A percentile compares a stretch with the other conserved stretches of the same genome.
phyloP scores from a whole-genome alignment of 768 basidiomycete genomes.

The Lanmaoa pseudosensibilis region DNA sequence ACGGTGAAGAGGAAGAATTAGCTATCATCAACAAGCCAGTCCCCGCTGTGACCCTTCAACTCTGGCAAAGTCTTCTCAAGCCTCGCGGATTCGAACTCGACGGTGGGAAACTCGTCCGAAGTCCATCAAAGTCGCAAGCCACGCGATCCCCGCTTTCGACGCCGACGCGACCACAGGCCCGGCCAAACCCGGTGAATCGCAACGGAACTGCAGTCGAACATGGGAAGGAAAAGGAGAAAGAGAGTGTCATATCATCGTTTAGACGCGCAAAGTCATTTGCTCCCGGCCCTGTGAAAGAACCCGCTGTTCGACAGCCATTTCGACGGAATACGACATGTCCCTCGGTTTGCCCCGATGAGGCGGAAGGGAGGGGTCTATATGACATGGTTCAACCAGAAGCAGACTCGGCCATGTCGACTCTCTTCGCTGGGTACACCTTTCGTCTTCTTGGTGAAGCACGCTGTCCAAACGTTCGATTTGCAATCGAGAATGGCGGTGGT shows the following conservation, averaged over 20 bases:
- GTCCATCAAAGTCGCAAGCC: slow-evolving; percentile 49
- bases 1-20: slow-evolving; percentile 53
- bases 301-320: slow-evolving; percentile 44
- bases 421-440: slow-evolving; percentile 61
- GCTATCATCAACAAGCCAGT: slow-evolving; percentile 56
- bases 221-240: slow-evolving; percentile 23
- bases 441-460: slow-evolving; percentile 69
- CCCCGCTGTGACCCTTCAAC: slow-evolving; percentile 59
- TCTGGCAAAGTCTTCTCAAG: slow-evolving; percentile 71
- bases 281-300: slow-evolving; percentile 31
- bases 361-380: too few species aligned
- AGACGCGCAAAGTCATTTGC: slow-evolving; percentile 67
- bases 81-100: slow-evolving; percentile 65
- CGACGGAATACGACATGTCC: slow-evolving; percentile 39
- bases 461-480: slow-evolving; percentile 51
- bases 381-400: background rate
- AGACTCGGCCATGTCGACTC: slow-evolving; percentile 8
- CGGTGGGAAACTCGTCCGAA: slow-evolving; percentile 57
- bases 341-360: slow-evolving; percentile 14
- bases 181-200: background rate
- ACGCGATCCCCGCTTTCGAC: slow-evolving; percentile 21
- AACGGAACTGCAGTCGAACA: background rate
- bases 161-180: slow-evolving; percentile 13
- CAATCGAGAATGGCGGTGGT: slow-evolving; percentile 62
- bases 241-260: slow-evolving; percentile 56